phyloP scores from a whole-genome alignment of 345 rosid species.

The Firmiana major region DNA sequence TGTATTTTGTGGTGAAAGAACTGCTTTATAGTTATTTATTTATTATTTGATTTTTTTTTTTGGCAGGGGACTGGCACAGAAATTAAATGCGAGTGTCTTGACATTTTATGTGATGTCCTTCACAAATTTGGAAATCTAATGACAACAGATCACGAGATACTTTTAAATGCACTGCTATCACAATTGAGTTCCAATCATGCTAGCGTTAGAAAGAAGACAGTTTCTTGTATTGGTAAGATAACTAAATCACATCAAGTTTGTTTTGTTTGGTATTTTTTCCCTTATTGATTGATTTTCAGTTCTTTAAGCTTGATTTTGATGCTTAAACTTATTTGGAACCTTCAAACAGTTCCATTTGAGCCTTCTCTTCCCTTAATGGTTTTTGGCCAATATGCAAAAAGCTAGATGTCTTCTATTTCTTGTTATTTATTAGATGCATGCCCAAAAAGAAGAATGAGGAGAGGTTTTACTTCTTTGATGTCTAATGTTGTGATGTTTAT shows the following conservation, averaged over 20 bases:
- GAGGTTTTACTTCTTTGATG: not conserved
- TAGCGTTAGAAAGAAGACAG: conserved; percentile 85
- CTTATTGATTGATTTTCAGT: no score
- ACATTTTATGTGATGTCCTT: conserved; percentile 90
- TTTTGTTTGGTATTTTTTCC: no score
- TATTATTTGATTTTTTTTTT: conserved; percentile 16
- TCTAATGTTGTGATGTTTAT: not conserved
- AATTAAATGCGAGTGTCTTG: conserved; percentile 96
- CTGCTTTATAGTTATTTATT: not conserved
- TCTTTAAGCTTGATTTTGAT: not conserved
- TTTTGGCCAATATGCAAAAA: not conserved
- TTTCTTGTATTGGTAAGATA: conserved; percentile 84
- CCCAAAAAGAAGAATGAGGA: not conserved
- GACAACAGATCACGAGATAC: conserved; percentile 67
- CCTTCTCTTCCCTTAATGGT: not conserved
- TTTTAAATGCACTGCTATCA: conserved; percentile 65
- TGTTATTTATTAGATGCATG: not conserved
- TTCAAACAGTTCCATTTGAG: not conserved
- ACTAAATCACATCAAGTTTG: not conserved
- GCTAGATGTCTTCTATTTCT: not conserved
- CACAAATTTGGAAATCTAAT: conserved; percentile 90
- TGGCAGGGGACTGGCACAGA: conserved; percentile 84
- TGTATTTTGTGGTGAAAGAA: not conserved
- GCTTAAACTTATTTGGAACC: not conserved
- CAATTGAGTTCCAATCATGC: conserved; percentile 90